These are phyloP conservation scores for Zalerion maritima DNA, from an alignment of 495 filamentous ascomycete genomes.

Conservation along the genomic window DNA sequence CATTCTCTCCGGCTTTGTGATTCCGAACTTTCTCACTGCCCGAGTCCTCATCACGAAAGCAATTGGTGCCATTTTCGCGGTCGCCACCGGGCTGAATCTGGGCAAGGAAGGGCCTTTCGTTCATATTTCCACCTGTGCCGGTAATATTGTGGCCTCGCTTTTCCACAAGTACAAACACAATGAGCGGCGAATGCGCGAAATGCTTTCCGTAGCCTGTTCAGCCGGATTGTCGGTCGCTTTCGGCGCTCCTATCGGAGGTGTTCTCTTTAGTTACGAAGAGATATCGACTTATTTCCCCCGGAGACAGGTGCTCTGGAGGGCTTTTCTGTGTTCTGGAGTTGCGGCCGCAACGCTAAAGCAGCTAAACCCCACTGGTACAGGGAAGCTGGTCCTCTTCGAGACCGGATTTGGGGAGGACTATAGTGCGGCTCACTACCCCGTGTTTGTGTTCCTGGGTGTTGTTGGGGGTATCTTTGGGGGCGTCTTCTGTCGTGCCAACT, in stretches of 20 bases:
- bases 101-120: conserved; percentile 49
- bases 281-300: conserved; percentile 41
- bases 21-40: conserved; percentile 38
- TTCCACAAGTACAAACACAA: conserved; percentile 42
- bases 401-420: conserved; percentile 42
- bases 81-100: conserved; percentile 42
- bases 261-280: conserved; percentile 42
- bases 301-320: conserved; percentile 37
- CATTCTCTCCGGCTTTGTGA: conserved; percentile 43
- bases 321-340: conserved; percentile 41
- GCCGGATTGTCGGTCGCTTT: conserved; percentile 43
- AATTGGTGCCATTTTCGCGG: conserved; percentile 40
- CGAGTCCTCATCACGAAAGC: conserved; percentile 42
- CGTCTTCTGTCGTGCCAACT: conserved; percentile 41
- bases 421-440: conserved; percentile 35
- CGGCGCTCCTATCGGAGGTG: conserved; percentile 43
- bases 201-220: conserved; percentile 40
- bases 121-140: conserved; percentile 41
- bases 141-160: conserved; percentile 34
- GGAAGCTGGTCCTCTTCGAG: conserved; percentile 44
- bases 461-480: conserved; percentile 41
- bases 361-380: conserved; percentile 43
- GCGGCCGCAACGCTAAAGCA: conserved; percentile 38
- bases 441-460: conserved; percentile 41
- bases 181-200: conserved; percentile 36